Percentiles rank a stretch among this genome's conserved stretches.
phyloP scores from a whole-genome alignment of 768 basidiomycete genomes.

The Calocybe gangraenosa region DNA sequence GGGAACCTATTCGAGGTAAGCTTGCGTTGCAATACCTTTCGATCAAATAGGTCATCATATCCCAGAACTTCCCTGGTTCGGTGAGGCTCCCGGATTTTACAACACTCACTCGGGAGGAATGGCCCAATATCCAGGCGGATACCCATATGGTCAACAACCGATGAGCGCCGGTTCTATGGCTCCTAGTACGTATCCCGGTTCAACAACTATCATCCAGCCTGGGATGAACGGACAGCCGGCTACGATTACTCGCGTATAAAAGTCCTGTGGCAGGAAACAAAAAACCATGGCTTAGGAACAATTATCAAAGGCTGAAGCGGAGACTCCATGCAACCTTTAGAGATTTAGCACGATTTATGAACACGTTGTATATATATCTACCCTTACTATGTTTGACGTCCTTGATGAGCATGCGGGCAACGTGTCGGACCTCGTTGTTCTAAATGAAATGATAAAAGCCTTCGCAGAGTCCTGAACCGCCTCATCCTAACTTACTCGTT shows the following conservation, averaged over 20 bases:
- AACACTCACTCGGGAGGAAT: constrained; percentile 30
- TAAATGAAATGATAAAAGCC: constrained; percentile 11
- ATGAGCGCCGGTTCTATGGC: constrained; percentile 28
- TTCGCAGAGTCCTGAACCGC: not conserved
- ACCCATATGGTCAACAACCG: constrained; percentile 32
- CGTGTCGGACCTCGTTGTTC: constrained; percentile 14
- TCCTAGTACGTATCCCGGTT: constrained; percentile 37
- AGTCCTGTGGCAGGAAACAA: constrained; percentile 27
- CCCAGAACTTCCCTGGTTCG: constrained; percentile 72
- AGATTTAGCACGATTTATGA: constrained; percentile 1
- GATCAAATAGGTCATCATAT: not conserved
- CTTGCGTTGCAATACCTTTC: not conserved
- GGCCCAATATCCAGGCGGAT: constrained; percentile 23
- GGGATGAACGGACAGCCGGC: constrained; percentile 56
- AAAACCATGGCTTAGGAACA: not conserved
- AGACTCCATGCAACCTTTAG: not conserved
- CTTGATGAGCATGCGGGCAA: constrained; percentile 12
- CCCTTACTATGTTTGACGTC: constrained; percentile 6
- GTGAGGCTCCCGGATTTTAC: constrained; percentile 64
- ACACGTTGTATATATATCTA: constrained; percentile 9
- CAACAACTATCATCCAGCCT: constrained; percentile 67
- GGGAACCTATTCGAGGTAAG: constrained; percentile 51
- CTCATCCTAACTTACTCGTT: not conserved
- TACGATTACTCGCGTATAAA: constrained; percentile 50
- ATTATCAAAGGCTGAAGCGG: not conserved